A percentile compares a stretch with the other conserved stretches of the same genome.
These are phyloP conservation scores for Globisporangium iwayamae DNA, from an alignment of 352 stramenopile genomes.

Conservation along the genomic window DNA sequence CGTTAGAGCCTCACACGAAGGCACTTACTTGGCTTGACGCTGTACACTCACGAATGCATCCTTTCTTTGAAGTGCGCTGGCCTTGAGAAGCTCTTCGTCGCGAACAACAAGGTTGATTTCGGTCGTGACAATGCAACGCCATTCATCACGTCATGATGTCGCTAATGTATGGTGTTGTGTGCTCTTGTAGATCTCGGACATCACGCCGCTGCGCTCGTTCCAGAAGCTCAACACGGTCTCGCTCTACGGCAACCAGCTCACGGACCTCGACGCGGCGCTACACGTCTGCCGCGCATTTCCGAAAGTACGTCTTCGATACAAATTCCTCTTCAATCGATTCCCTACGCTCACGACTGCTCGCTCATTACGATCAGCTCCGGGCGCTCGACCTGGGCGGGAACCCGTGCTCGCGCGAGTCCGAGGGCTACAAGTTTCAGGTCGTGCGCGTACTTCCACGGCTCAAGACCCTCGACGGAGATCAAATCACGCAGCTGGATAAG, in stretches of 20 bases:
- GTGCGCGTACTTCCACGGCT: constrained; percentile 56
- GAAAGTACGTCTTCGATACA: constrained; percentile 25
- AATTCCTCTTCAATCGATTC: not conserved
- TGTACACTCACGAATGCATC: not conserved
- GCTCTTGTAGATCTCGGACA: constrained; percentile 36
- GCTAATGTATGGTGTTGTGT: not conserved
- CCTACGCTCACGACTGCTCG: not conserved
- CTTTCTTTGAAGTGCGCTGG: constrained; percentile 32
- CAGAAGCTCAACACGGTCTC: constrained; percentile 55
- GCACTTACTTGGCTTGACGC: no score
- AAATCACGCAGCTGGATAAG: constrained; percentile 69
- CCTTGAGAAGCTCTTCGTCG: constrained; percentile 62
- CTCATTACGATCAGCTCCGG: constrained; percentile 35
- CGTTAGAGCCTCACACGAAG: no score
- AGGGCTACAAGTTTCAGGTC: constrained; percentile 76
- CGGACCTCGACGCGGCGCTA: constrained; percentile 38
- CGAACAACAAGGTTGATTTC: constrained; percentile 40
- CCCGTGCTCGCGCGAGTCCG: constrained; percentile 52
- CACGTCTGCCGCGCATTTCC: constrained; percentile 49
- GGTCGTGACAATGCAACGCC: no score
- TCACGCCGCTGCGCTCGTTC: constrained; percentile 39
- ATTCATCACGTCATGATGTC: no score
- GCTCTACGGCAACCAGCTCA: constrained; percentile 54
- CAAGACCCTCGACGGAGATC: constrained; percentile 68
- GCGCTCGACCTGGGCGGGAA: constrained; percentile 73